These are phyloP conservation scores for Taxillus chinensis DNA, from an alignment of 164 flowering plant species.

Conservation along the genomic window DNA sequence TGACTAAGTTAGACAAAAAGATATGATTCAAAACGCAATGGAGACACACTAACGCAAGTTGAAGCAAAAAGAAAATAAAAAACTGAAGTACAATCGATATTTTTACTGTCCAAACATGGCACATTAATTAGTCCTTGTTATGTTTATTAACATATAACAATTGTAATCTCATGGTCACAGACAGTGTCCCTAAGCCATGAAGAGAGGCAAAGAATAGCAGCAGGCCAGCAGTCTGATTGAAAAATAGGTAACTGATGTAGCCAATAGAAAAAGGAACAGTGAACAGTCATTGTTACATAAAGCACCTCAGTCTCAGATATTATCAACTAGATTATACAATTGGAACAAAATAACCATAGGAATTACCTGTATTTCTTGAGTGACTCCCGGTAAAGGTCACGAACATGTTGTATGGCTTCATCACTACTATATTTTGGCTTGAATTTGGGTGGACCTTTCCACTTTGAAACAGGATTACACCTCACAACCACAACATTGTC, in stretches of 20 bases:
- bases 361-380: slow-evolving; percentile 57
- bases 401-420: slow-evolving; percentile 81
- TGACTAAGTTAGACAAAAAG: slow-evolving; percentile 1
- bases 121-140: too few relatives aligned
- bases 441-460: slow-evolving; percentile 79
- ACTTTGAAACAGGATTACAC: slow-evolving; percentile 83
- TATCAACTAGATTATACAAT: background rate
- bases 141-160: too few relatives aligned
- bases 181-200: too few relatives aligned
- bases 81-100: background rate
- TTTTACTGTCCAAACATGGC: background rate
- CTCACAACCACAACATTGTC: slow-evolving; percentile 88
- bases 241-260: too few relatives aligned
- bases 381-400: slow-evolving; percentile 67
- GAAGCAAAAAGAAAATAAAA: background rate
- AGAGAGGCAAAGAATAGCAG: too few relatives aligned
- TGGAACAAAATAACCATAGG: background rate
- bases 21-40: background rate
- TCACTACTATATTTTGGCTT: slow-evolving; percentile 70
- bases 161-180: too few relatives aligned
- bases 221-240: too few relatives aligned
- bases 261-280: too few relatives aligned
- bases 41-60: background rate
- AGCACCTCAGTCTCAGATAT: too few relatives aligned
- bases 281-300: too few relatives aligned